phyloP scores from a whole-genome alignment of 73 alveolate genomes.

The Paramecium tetraurelia region DNA sequence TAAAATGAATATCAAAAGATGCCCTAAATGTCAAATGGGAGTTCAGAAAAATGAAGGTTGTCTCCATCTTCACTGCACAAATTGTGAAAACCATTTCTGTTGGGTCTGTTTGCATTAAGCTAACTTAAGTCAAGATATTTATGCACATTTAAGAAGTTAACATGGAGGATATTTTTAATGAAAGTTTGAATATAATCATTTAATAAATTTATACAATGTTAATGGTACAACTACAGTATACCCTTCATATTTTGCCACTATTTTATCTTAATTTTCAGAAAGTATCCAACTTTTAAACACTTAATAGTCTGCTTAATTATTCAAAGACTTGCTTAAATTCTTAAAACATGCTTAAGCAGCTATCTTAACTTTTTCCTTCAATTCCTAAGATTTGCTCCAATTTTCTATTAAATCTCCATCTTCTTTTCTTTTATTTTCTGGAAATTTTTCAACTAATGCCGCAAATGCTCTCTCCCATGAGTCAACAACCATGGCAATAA shows the following conservation, averaged over 20 bases:
- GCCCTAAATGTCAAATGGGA: neutral
- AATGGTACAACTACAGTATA: neutral
- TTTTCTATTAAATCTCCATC: constrained; percentile 18
- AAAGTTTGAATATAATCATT: neutral
- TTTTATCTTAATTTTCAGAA: neutral
- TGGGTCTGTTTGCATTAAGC: neutral
- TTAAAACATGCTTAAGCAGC: neutral
- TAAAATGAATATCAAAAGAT: neutral
- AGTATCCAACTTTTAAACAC: neutral
- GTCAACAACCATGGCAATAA: neutral
- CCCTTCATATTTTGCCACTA: neutral
- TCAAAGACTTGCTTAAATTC: neutral
- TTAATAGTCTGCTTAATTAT: neutral
- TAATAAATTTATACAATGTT: neutral
- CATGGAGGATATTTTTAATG: neutral
- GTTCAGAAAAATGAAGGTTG: neutral
- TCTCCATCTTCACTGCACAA: neutral
- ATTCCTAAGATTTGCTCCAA: neutral
- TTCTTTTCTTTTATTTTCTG: neutral
- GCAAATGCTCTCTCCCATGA: neutral
- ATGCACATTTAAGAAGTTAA: neutral
- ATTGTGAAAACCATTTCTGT: neutral
- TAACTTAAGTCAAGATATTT: neutral
- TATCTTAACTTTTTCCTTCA: neutral
- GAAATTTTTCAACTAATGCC: neutral